Conservation (phyloP, 129 eudicot species). For the Sambucus nigra region DNA sequence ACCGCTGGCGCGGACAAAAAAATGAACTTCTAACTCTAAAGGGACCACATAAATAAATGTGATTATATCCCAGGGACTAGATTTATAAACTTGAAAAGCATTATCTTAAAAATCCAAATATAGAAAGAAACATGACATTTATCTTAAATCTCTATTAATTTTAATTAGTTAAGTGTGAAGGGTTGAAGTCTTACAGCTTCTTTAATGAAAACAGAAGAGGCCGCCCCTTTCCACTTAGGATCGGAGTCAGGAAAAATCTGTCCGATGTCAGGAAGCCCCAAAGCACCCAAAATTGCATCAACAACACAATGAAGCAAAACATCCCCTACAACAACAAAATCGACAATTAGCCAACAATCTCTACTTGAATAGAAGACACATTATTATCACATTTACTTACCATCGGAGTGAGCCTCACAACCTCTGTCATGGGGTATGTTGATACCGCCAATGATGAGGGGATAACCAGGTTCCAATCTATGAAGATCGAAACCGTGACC, state of each 20-base stretch:
- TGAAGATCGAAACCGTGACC: constrained; percentile 97
- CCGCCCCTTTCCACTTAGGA: constrained; percentile 99
- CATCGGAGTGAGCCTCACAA: constrained; percentile 99
- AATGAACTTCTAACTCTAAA: too few species aligned
- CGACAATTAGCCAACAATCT: not conserved
- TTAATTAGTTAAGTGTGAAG: too few species aligned
- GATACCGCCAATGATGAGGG: constrained; percentile 94
- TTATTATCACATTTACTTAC: constrained; percentile 20
- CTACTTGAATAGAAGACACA: not conserved
- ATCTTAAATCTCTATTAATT: too few species aligned
- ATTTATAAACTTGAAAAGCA: too few species aligned
- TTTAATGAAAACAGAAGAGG: constrained; percentile 88
- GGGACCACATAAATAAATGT: too few species aligned
- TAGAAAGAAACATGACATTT: too few species aligned
- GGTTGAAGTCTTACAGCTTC: constrained; percentile 99
- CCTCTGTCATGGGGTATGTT: constrained; percentile 85
- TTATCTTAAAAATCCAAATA: too few species aligned
- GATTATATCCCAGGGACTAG: too few species aligned
- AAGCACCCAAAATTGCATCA: constrained; percentile 98
- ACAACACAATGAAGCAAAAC: constrained; percentile 96
- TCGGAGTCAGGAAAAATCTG: constrained; percentile 93
- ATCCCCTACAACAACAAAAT: constrained; percentile 47
- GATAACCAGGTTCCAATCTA: constrained; percentile 86
- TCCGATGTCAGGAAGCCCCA: constrained; percentile 97
- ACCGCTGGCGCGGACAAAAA: too few species aligned